Evolutionary conservation across 2,329 filamentous ascomycete genomes (phyloP).

Genomic region (Arthrocladium fulminans): DNA sequence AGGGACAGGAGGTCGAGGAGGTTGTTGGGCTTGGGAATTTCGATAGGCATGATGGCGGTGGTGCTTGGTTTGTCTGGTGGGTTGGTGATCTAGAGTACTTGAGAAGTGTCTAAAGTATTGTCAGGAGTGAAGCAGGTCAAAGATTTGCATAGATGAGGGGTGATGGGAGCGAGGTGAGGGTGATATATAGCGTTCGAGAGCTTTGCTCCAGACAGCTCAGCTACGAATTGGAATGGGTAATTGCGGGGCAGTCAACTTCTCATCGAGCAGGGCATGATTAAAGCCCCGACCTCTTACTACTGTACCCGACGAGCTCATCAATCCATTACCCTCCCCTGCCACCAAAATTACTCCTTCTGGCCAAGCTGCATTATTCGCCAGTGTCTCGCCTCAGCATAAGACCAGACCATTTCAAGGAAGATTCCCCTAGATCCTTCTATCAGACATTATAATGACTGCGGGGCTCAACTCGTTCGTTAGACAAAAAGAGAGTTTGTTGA

Average conservation of each 20-base stretch:
- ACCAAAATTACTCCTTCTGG: background rate
- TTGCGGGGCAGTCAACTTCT: no score
- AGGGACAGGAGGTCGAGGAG: constrained; percentile 39
- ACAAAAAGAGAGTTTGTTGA: background rate
- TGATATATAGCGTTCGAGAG: constrained; percentile 1
- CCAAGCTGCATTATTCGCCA: background rate
- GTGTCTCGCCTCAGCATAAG: background rate
- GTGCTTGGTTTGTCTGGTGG: background rate
- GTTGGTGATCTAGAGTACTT: background rate
- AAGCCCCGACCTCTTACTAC: no score
- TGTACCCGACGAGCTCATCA: no score
- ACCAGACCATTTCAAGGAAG: no score
- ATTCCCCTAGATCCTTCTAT: no score
- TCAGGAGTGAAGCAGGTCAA: background rate
- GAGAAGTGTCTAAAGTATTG: background rate
- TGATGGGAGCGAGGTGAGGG: background rate
- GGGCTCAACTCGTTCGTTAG: background rate
- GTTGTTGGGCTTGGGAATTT: constrained; percentile 16
- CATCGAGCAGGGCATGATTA: no score
- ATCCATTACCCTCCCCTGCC: no score
- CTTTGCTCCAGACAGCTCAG: background rate
- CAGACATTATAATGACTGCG: no score
- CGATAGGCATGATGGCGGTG: constrained; percentile 22
- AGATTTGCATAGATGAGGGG: constrained; percentile 1
- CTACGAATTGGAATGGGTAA: background rate